These are phyloP conservation scores for Penicillium malachiteum DNA, from an alignment of 495 filamentous ascomycete genomes.

Conservation along the genomic window DNA sequence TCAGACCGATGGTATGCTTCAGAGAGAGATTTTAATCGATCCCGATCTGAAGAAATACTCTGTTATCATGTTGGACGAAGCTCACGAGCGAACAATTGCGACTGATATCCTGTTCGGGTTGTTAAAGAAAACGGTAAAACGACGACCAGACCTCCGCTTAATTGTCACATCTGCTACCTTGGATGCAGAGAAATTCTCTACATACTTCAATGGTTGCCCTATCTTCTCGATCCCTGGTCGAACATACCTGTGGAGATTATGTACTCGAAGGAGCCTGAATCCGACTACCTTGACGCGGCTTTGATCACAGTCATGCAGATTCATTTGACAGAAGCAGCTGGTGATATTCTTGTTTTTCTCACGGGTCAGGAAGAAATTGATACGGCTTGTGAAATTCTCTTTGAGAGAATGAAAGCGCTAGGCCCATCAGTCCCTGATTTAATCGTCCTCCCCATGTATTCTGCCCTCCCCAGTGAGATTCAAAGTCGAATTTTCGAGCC, in stretches of 20 bases:
- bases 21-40: slow-evolving; percentile 90
- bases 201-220: slow-evolving; percentile 90
- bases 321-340: slow-evolving; percentile 83
- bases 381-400: slow-evolving; percentile 85
- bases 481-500: slow-evolving; percentile 94
- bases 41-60: slow-evolving; percentile 84
- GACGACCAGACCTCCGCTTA: slow-evolving; percentile 81
- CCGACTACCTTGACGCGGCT: slow-evolving; percentile 94
- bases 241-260: slow-evolving; percentile 92
- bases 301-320: slow-evolving; percentile 97
- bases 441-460: slow-evolving; percentile 92
- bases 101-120: slow-evolving; percentile 95
- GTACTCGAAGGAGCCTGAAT: slow-evolving; percentile 90
- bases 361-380: slow-evolving; percentile 99
- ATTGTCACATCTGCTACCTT: slow-evolving; percentile 96
- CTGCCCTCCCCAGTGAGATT: slow-evolving; percentile 87
- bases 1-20: slow-evolving; percentile 99
- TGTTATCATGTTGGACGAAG: slow-evolving; percentile 97
- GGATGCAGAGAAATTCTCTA: slow-evolving; percentile 95
- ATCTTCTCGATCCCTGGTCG: slow-evolving; percentile 96
- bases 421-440: slow-evolving; percentile 89
- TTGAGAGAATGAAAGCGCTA: slow-evolving; percentile 93
- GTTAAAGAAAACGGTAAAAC: slow-evolving; percentile 88
- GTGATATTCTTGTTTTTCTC: slow-evolving; percentile 93
- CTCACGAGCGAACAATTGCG: slow-evolving; percentile 94